These are phyloP conservation scores for Larix kaempferi DNA, from an alignment of 75 land plant species.

Conservation along the genomic window DNA sequence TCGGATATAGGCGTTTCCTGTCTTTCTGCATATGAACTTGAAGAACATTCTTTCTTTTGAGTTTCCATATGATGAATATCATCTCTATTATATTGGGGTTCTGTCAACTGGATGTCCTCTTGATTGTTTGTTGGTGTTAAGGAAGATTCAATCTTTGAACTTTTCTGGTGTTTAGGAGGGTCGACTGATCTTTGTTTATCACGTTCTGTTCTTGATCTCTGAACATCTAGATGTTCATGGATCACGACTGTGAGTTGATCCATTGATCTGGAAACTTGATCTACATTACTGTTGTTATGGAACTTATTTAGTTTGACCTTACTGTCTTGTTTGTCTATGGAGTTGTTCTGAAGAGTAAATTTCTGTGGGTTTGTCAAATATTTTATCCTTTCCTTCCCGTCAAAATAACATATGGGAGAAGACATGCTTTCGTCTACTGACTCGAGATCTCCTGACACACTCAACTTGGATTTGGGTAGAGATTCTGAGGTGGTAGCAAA, in stretches of 20 bases:
- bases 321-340: background rate
- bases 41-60: background rate
- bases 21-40: background rate
- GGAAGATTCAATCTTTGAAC: background rate
- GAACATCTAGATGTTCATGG: background rate
- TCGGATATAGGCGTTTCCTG: background rate
- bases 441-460: background rate
- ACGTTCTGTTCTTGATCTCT: background rate
- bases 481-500: background rate
- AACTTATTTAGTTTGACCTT: background rate
- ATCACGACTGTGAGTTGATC: background rate
- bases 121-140: background rate
- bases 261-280: background rate
- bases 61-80: slow-evolving; percentile 1
- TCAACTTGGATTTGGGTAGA: background rate
- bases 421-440: background rate
- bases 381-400: background rate
- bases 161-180: background rate
- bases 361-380: slow-evolving; percentile 1
- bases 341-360: background rate
- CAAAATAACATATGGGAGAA: background rate
- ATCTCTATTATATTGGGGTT: background rate
- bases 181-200: background rate
- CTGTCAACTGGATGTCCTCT: background rate
- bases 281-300: background rate